These are phyloP conservation scores for Hyaloscypha finlandica DNA, from an alignment of 495 filamentous ascomycete species.

Conservation along the genomic window DNA sequence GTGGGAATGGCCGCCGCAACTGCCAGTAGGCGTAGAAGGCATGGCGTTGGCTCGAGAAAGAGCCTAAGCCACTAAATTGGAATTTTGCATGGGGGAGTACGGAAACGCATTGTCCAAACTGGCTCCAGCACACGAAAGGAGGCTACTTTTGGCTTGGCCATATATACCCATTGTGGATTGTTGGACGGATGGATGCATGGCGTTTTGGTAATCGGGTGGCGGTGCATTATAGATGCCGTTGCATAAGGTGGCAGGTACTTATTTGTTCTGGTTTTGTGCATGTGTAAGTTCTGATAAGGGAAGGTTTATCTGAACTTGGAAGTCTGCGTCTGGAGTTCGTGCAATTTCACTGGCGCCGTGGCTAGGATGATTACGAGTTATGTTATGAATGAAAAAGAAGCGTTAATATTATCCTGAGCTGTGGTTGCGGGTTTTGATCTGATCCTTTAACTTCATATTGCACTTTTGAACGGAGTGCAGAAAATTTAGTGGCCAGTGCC, in stretches of 20 bases:
- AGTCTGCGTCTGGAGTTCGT: not conserved
- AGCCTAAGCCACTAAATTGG: not conserved
- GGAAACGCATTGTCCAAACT: not conserved
- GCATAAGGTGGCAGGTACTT: not conserved
- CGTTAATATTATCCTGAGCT: not conserved
- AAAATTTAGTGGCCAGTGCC: not conserved
- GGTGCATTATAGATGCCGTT: not conserved
- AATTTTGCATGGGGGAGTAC: not conserved
- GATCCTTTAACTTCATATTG: not conserved
- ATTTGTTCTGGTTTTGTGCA: not conserved
- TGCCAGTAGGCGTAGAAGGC: conserved; percentile 16
- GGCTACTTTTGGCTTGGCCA: not conserved
- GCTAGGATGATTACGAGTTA: not conserved
- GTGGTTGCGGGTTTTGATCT: not conserved
- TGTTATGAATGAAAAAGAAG: conserved; percentile 3
- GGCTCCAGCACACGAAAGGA: not conserved
- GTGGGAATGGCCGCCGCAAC: conserved; percentile 21
- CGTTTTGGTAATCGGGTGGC: not conserved
- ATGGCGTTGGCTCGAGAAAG: not conserved
- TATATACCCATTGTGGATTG: not conserved
- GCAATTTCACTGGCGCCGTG: not conserved
- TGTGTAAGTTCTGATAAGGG: not conserved
- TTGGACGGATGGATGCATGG: not conserved
- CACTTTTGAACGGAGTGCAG: not conserved
- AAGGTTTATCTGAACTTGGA: not conserved